These are phyloP conservation scores for Blepharisma undulans DNA, from an alignment of 169 alveolate species.

Conservation along the genomic window DNA sequence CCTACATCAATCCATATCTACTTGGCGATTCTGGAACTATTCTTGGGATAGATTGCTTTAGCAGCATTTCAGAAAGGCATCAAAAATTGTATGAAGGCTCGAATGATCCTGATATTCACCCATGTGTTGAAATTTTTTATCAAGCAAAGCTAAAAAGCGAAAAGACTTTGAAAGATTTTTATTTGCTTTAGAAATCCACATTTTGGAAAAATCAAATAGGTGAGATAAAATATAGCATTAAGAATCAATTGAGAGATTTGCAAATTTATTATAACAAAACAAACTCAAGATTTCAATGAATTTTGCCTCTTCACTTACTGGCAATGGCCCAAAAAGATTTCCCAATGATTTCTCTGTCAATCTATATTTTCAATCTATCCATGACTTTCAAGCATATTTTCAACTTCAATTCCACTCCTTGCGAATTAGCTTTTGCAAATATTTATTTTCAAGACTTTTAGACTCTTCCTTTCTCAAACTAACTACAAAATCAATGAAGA, in stretches of 20 bases:
- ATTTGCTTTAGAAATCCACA: not conserved
- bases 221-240: not conserved
- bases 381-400: not conserved
- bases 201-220: not conserved
- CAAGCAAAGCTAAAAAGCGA: not conserved
- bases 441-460: not conserved
- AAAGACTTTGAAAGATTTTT: conserved; percentile 18
- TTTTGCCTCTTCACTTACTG: not conserved
- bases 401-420: not conserved
- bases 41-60: too few species aligned
- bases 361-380: not conserved
- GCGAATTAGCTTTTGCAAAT: not conserved
- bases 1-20: too few species aligned
- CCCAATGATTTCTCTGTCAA: not conserved
- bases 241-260: not conserved
- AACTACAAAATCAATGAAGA: not conserved
- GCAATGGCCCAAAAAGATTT: not conserved
- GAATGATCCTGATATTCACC: not conserved
- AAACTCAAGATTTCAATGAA: not conserved
- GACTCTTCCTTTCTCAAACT: not conserved
- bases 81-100: not conserved
- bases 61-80: too few species aligned
- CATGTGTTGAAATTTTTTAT: not conserved
- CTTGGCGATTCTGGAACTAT: too few species aligned
- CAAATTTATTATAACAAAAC: not conserved